phyloP scores from a whole-genome alignment of 306 rosid species.

The peach (Prunus persica) region Prunus_persica_NCBIv2 NC_034011.1:20135501-20136000 shows the following conservation, averaged over 20 bases:
- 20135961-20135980: slow-evolving; percentile 34
- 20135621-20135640: slow-evolving; percentile 58
- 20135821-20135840: slow-evolving; percentile 88
- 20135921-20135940: slow-evolving; percentile 36
- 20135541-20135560: neutral
- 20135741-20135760: slow-evolving; percentile 9
- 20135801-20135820: slow-evolving; percentile 55
- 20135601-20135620: slow-evolving; percentile 16
- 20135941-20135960: slow-evolving; percentile 32
- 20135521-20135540: neutral
- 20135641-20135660: slow-evolving; percentile 77
- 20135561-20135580: neutral
- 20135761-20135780: neutral
- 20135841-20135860: slow-evolving; percentile 67
- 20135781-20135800: neutral
- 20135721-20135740: neutral
- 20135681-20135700: slow-evolving; percentile 67
- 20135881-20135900: slow-evolving; percentile 32
- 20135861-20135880: slow-evolving; percentile 58
- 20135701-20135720: slow-evolving; percentile 39
- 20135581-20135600: neutral
- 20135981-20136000: slow-evolving; percentile 37
- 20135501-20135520: neutral
- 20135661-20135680: slow-evolving; percentile 65
- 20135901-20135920: slow-evolving; percentile 44